These are phyloP conservation scores for Moesziomyces globuligerus DNA, from an alignment of 1,284 basidiomycete genomes.

Conservation along the genomic window DNA sequence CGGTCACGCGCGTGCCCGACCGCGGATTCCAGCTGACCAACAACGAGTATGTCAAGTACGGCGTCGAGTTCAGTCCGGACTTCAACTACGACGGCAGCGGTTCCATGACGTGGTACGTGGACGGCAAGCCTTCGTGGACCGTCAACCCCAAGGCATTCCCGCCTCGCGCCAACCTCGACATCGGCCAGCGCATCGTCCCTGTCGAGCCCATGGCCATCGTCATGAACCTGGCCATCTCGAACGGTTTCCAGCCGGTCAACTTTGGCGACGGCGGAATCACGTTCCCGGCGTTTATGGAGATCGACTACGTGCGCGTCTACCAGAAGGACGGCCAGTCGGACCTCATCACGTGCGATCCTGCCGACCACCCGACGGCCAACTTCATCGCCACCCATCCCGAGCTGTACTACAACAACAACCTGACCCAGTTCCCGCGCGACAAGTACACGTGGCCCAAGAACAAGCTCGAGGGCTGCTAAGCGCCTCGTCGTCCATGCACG, in stretches of 20 bases:
- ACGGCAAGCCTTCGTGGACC: constrained; percentile 63
- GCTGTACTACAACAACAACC: constrained; percentile 62
- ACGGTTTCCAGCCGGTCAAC: constrained; percentile 59
- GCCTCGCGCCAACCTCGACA: constrained; percentile 35
- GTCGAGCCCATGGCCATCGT: constrained; percentile 64
- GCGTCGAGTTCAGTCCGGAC: constrained; percentile 65
- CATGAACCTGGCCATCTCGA: constrained; percentile 61
- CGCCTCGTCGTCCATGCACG: not conserved
- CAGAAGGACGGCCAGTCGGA: constrained; percentile 54
- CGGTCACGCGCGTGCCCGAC: constrained; percentile 54
- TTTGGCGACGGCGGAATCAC: constrained; percentile 44
- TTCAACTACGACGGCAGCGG: constrained; percentile 57
- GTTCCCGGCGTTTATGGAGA: constrained; percentile 55
- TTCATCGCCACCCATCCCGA: constrained; percentile 62
- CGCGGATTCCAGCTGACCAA: constrained; percentile 49
- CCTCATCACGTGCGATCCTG: constrained; percentile 55
- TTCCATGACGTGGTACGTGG: constrained; percentile 61
- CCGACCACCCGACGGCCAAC: constrained; percentile 60
- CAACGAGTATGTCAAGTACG: constrained; percentile 50
- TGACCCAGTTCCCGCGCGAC: constrained; percentile 51
- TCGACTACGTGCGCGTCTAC: constrained; percentile 63
- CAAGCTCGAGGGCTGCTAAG: constrained; percentile 48
- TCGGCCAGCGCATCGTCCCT: constrained; percentile 57
- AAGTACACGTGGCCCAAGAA: constrained; percentile 59
- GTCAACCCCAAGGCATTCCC: constrained; percentile 50